phyloP scores from a whole-genome alignment of 352 stramenopile genomes.

The Elongisporangium prolatum region DNA sequence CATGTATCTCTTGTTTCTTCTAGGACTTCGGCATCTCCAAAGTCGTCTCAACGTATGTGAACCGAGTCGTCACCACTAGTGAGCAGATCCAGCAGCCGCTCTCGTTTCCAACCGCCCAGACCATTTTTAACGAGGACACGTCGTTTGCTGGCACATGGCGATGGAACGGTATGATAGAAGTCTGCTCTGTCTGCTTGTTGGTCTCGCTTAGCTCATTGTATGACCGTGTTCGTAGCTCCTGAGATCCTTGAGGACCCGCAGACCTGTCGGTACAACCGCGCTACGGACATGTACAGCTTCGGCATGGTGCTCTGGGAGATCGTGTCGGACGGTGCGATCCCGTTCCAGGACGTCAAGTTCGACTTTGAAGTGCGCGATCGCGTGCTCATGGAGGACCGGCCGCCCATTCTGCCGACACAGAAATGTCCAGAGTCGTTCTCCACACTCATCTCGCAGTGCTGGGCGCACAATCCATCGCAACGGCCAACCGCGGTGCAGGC shows the following conservation, averaged over 20 bases:
- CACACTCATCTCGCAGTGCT: constrained; percentile 59
- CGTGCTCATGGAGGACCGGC: constrained; percentile 46
- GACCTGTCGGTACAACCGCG: constrained; percentile 57
- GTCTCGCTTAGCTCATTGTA: neutral
- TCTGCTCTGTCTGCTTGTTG: too few species aligned
- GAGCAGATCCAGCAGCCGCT: constrained; percentile 23
- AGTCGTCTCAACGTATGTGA: constrained; percentile 37
- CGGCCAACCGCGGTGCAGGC: constrained; percentile 45
- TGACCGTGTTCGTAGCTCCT: constrained; percentile 15
- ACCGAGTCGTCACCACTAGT: constrained; percentile 24
- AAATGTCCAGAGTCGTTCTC: constrained; percentile 49
- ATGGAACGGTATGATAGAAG: constrained; percentile 32
- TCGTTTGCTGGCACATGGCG: constrained; percentile 68
- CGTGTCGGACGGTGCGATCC: constrained; percentile 47
- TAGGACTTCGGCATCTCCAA: constrained; percentile 48
- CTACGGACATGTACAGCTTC: constrained; percentile 73
- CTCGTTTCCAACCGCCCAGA: constrained; percentile 14
- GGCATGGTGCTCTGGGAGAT: constrained; percentile 77
- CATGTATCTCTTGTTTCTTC: constrained; percentile 20
- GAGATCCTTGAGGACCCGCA: constrained; percentile 62
- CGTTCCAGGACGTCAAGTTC: constrained; percentile 59
- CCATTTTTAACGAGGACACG: constrained; percentile 47
- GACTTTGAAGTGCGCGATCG: constrained; percentile 68
- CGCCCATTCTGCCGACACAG: constrained; percentile 37
- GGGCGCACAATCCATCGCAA: constrained; percentile 36